Conservation (phyloP, 306 rosid species). For the Erythrophleum fordii region DNA sequence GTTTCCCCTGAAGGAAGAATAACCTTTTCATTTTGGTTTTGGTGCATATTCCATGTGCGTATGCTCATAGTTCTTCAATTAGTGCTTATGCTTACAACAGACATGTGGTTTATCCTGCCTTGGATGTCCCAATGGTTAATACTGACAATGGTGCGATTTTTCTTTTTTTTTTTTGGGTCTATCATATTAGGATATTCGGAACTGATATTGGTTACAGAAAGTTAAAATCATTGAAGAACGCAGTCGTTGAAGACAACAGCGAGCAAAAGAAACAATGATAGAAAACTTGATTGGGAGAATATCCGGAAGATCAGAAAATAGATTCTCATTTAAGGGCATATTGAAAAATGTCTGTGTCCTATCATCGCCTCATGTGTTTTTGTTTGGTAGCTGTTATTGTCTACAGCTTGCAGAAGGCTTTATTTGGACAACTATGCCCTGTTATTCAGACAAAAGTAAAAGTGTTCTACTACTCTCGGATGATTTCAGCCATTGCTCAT, state of each 20-base stretch:
- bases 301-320: conserved; percentile 40
- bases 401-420: conserved; percentile 44
- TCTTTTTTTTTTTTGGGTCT: conserved; percentile 1
- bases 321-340: conserved; percentile 41
- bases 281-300: conserved; percentile 19
- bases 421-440: conserved; percentile 39
- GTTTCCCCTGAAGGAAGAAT: background rate
- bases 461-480: conserved; percentile 15
- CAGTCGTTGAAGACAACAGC: conserved; percentile 48
- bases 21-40: background rate
- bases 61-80: background rate
- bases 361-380: conserved; percentile 32
- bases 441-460: conserved; percentile 36
- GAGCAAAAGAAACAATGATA: conserved; percentile 47
- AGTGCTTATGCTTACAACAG: too few relatives aligned
- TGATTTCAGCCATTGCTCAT: conserved; percentile 12
- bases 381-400: conserved; percentile 42
- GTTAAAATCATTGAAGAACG: conserved; percentile 71
- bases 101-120: too few relatives aligned
- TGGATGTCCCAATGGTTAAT: background rate
- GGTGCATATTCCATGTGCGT: background rate
- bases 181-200: conserved; percentile 72
- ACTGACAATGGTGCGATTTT: conserved; percentile 28
- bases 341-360: conserved; percentile 40
- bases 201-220: conserved; percentile 86